Base-by-base conservation (phyloP, 352 stramenopile genomes). In the Globisporangium parvum region DNA sequence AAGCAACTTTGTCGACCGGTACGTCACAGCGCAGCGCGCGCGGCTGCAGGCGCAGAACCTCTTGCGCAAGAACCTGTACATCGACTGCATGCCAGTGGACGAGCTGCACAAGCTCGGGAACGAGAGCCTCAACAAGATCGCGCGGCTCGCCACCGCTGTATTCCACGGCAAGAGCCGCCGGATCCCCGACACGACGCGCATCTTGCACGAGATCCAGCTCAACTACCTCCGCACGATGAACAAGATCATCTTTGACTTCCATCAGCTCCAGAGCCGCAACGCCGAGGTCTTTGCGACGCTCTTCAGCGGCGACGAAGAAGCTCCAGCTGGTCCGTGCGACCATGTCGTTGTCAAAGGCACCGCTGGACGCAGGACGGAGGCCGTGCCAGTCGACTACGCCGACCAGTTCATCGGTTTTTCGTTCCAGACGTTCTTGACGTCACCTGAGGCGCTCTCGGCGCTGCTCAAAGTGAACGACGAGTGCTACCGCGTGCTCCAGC, bases 211-310 rank as follows among this genome's bases (percentile, higher is more conserved):
- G 60, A 89, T 97, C 45, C 90, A 95, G 60, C 69, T 96, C 0
- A 89, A 96, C 51, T 98, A 95, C 63, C 62, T 96, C 41, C 84
- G 93, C 12, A 88, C 88, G 9, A 97, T 98, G 87, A 96, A 95
- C 70, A 83, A 82, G 53, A 91, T 97, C 33, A 73, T 97, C 3
- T 90, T 97, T 31, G 79, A 91, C n/a, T 85, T 69, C 28, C 81
- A 94, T 40, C 77, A 90, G 37, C 57, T 74, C 51, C 41, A 62
- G 1, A 57, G 68, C 0, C 69, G 79, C 23, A 90, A 91, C 49
- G 31, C 55, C 6, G 75, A 88, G 41, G 66, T 92, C 1, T 92
- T 92, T 42, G 24, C 54, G 47, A 72, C 72, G 0, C 78, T 92
- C 42, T 62, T 92, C 0, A 61, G 59, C 0, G 55, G 48, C 14